A percentile compares a stretch with the other conserved stretches of the same genome.
Evolutionary conservation across 2,329 filamentous ascomycete species (phyloP).

Genomic region (Paecilomyces fulvus): DNA sequence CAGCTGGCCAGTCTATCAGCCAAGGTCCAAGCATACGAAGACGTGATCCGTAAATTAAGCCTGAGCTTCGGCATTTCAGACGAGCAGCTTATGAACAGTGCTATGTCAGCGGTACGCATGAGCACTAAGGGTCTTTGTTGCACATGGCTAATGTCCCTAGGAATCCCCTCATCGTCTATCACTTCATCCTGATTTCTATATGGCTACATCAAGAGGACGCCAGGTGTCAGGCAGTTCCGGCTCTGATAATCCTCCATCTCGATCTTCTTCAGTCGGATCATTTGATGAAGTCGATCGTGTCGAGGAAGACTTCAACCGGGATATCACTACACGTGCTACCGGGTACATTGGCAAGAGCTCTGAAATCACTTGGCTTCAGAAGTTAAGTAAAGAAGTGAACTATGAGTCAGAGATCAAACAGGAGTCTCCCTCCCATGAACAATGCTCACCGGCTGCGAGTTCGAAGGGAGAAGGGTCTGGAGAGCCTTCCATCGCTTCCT

Average conservation of each 20-base stretch:
- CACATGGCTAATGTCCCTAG: slow-evolving; percentile 4
- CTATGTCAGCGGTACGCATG: slow-evolving; percentile 21
- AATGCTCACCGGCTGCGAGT: slow-evolving; percentile 20
- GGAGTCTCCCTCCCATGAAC: slow-evolving; percentile 9
- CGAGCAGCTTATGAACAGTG: slow-evolving; percentile 27
- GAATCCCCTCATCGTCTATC: slow-evolving; percentile 8
- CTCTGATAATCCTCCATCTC: slow-evolving; percentile 15
- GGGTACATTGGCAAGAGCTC: slow-evolving; percentile 39
- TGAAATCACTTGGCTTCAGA: slow-evolving; percentile 38
- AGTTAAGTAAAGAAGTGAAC: slow-evolving; percentile 25
- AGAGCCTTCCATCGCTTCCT: slow-evolving; percentile 19
- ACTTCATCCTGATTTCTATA: slow-evolving; percentile 12
- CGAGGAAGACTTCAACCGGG: slow-evolving; percentile 35
- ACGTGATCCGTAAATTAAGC: slow-evolving; percentile 28
- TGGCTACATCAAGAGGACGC: slow-evolving; percentile 9
- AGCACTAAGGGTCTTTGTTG: neutral
- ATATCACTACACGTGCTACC: slow-evolving; percentile 29
- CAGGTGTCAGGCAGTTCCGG: slow-evolving; percentile 10
- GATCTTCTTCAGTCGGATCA: slow-evolving; percentile 22
- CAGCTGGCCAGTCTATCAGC: slow-evolving; percentile 34
- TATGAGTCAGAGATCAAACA: slow-evolving; percentile 14
- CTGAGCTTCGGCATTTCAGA: slow-evolving; percentile 27
- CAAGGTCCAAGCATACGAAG: slow-evolving; percentile 34
- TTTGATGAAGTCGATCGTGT: slow-evolving; percentile 31
- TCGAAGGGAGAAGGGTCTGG: slow-evolving; percentile 13